Conservation (phyloP, 805 yeast genomes). For the Debaryomyces hansenii region DNA sequence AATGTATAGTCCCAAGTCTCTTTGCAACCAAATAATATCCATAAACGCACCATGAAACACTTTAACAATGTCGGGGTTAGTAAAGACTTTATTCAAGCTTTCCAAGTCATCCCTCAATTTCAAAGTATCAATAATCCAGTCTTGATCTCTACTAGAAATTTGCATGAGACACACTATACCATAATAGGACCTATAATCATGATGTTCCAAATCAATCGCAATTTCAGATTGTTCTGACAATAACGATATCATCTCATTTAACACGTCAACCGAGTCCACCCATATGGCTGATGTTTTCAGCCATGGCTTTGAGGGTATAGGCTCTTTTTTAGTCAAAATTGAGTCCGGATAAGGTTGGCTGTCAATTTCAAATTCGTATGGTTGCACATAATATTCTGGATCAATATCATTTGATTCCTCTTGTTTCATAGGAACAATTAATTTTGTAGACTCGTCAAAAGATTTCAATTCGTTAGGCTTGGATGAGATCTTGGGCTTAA, state of each 20-base stretch:
- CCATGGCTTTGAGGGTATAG: conserved; percentile 65
- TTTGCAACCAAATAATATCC: conserved; percentile 96
- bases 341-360: conserved; percentile 65
- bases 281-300: conserved; percentile 60
- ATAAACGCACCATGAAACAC: conserved; percentile 95
- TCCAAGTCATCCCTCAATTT: conserved; percentile 71
- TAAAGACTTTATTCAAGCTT: conserved; percentile 67
- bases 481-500: conserved; percentile 65
- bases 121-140: conserved; percentile 85
- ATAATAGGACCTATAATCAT: conserved; percentile 83
- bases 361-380: conserved; percentile 75
- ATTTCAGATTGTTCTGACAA: conserved; percentile 57
- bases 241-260: conserved; percentile 55
- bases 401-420: conserved; percentile 34
- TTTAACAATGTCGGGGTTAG: conserved; percentile 79
- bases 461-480: conserved; percentile 73
- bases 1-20: conserved; percentile 89
- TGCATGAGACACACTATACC: conserved; percentile 95
- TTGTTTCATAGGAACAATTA: conserved; percentile 28
- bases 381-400: conserved; percentile 72
- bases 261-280: conserved; percentile 60
- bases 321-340: conserved; percentile 41
- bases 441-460: conserved; percentile 48
- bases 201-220: conserved; percentile 96
- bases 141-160: conserved; percentile 75